Conservation (phyloP, 192 early-diverging fungal genomes). For the Radiomyces spectabilis region DNA sequence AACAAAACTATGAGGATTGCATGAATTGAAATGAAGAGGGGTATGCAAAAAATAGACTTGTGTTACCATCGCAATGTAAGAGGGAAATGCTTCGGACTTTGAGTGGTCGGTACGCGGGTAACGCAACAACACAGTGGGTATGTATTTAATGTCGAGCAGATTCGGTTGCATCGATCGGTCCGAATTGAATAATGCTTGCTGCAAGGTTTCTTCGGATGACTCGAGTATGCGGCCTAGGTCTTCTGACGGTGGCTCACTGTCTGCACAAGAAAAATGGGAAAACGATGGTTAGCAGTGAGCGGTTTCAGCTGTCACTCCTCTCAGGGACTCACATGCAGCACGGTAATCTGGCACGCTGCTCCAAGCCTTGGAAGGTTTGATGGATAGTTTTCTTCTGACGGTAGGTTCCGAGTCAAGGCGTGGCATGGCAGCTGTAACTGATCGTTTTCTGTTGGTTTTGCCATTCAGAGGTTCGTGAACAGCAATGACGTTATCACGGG, state of each 20-base stretch:
- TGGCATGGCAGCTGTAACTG: neutral
- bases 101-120: constrained; percentile 14
- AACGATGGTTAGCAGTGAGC: too few species aligned
- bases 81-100: constrained; percentile 14
- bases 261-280: too few species aligned
- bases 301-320: too few species aligned
- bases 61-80: constrained; percentile 26
- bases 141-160: constrained; percentile 20
- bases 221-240: too few species aligned
- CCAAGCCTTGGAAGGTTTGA: too few species aligned
- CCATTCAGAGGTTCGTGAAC: neutral
- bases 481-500: constrained; percentile 25
- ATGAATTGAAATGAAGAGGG: neutral
- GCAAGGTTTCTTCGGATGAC: too few species aligned
- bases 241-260: too few species aligned
- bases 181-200: too few species aligned
- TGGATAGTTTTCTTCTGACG: too few species aligned
- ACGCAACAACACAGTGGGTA: constrained; percentile 17
- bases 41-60: neutral
- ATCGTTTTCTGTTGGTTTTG: neutral
- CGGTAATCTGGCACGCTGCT: neutral
- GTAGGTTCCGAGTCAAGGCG: neutral
- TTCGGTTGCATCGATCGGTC: neutral
- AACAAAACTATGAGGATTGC: constrained; percentile 36
- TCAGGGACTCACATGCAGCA: neutral